Conservation (phyloP, 345 rosid species). For the Firmiana major region DNA sequence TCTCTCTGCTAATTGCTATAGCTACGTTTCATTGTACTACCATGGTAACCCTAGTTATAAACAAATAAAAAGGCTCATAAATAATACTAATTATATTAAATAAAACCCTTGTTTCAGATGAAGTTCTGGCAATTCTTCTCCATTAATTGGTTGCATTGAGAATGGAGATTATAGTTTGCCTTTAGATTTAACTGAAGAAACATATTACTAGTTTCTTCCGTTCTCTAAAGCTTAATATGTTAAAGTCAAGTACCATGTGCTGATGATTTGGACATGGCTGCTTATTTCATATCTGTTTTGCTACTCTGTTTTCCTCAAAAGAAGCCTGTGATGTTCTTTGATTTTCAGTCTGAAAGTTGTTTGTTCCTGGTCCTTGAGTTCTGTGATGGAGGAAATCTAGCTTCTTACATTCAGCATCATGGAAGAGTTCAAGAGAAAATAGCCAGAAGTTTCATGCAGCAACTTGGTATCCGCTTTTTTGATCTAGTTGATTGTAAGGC, state of each 20-base stretch:
- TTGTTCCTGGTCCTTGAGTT: conserved; percentile 50
- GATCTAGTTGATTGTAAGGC: neutral
- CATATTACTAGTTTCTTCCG: neutral
- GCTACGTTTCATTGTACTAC: no score
- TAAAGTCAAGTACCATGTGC: neutral
- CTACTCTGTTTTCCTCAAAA: neutral
- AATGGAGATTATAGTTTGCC: neutral
- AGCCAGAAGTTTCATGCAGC: conserved; percentile 56
- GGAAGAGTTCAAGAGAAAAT: conserved; percentile 50
- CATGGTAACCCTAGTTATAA: no score
- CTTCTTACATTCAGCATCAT: conserved; percentile 40
- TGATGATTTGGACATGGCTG: neutral
- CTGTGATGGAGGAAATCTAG: conserved; percentile 55
- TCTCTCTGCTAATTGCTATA: no score
- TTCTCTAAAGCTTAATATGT: neutral
- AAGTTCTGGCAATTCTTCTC: no score
- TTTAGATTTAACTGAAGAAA: neutral
- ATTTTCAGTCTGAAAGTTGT: conserved; percentile 41
- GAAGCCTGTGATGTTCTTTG: neutral
- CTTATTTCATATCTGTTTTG: neutral
- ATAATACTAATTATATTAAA: no score
- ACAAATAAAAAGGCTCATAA: no score
- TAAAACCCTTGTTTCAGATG: no score
- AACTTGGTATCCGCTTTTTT: conserved; percentile 40
- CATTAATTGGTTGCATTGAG: no score